Evolutionary conservation across 1,284 basidiomycete species (phyloP).

Genomic region (Moesziomyces antarcticus): DNA sequence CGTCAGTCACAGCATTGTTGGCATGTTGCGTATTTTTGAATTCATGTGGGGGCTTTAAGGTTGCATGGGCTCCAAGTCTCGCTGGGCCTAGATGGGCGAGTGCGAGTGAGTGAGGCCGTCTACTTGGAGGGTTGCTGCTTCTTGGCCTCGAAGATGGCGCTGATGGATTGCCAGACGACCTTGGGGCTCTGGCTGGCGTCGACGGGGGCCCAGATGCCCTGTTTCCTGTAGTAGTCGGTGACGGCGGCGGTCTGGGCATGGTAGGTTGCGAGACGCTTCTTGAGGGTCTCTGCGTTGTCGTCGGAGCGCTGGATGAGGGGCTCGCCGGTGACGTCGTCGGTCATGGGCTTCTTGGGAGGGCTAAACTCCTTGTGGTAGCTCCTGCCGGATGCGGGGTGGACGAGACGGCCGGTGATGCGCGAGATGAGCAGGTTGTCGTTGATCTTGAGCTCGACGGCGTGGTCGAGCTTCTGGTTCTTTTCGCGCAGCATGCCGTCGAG

Average conservation of each 20-base stretch:
- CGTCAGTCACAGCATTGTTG: neutral
- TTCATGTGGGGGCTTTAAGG: neutral
- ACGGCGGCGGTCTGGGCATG: constrained; percentile 94
- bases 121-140: constrained; percentile 21
- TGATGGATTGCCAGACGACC: constrained; percentile 88
- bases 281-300: constrained; percentile 79
- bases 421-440: constrained; percentile 95
- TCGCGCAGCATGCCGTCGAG: constrained; percentile 87
- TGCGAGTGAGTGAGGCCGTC: neutral
- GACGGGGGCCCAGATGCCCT: constrained; percentile 76
- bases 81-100: neutral
- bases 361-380: constrained; percentile 95
- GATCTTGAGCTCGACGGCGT: constrained; percentile 90
- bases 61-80: neutral
- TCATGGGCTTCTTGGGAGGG: constrained; percentile 94
- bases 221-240: constrained; percentile 93
- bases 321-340: constrained; percentile 94
- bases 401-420: constrained; percentile 93
- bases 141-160: constrained; percentile 66
- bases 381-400: constrained; percentile 88
- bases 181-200: constrained; percentile 92
- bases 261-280: constrained; percentile 86
- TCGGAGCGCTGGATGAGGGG: constrained; percentile 76
- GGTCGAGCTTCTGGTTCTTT: constrained; percentile 85
- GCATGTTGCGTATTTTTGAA: neutral